phyloP scores from a whole-genome alignment of 768 basidiomycete genomes.

The Boletus huronensis region DNA sequence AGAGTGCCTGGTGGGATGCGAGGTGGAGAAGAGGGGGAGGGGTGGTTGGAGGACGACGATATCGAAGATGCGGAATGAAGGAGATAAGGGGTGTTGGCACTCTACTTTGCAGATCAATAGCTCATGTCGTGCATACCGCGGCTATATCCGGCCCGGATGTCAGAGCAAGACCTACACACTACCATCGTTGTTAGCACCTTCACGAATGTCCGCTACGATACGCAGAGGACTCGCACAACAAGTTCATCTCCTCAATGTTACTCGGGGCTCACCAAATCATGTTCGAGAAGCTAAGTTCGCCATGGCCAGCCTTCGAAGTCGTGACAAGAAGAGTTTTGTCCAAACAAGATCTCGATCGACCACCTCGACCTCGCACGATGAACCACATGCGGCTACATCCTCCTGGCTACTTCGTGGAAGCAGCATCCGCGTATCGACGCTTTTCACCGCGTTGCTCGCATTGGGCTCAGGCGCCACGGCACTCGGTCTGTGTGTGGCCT shows the following conservation, averaged over 20 bases:
- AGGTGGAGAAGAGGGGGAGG: slow-evolving; percentile 32
- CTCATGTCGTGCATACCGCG: too few species aligned
- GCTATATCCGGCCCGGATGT: neutral
- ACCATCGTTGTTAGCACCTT: neutral
- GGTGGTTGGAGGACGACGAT: slow-evolving; percentile 59
- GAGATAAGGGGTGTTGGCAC: neutral
- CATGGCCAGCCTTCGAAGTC: neutral
- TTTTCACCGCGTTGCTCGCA: slow-evolving; percentile 37
- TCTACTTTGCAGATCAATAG: too few species aligned
- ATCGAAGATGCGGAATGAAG: slow-evolving; percentile 44
- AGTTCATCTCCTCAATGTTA: neutral
- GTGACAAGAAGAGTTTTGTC: neutral
- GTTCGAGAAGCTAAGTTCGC: neutral
- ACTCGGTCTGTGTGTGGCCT: slow-evolving; percentile 40
- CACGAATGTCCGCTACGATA: slow-evolving; percentile 5
- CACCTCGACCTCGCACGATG: slow-evolving; percentile 2
- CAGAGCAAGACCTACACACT: too few species aligned
- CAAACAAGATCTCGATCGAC: slow-evolving; percentile 13
- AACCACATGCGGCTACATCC: neutral
- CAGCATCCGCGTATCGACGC: slow-evolving; percentile 34
- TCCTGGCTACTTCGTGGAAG: slow-evolving; percentile 13
- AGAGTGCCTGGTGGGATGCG: slow-evolving; percentile 26
- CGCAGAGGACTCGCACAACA: slow-evolving; percentile 2
- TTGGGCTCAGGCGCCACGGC: slow-evolving; percentile 41
- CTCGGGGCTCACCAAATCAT: neutral